Evolutionary conservation across 2,329 filamentous ascomycete genomes (phyloP).

Genomic region (Dactylellina parvicollis): DNA sequence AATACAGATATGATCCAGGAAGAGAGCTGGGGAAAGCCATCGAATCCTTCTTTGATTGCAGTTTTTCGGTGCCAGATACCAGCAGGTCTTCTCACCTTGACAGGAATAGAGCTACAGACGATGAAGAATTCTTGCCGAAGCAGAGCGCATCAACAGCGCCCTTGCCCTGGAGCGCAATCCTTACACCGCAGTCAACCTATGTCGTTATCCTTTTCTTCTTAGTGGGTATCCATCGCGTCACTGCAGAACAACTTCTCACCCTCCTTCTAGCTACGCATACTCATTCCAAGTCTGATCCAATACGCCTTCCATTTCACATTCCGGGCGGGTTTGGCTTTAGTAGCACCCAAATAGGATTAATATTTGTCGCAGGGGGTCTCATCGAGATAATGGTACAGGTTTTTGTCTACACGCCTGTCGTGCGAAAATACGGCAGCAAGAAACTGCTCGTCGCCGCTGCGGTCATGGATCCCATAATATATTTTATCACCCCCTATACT

Average conservation of each 20-base stretch:
- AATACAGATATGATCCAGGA: slow-evolving; percentile 13
- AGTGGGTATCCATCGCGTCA: slow-evolving; percentile 96
- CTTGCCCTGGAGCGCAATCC: slow-evolving; percentile 68
- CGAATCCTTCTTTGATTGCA: slow-evolving; percentile 60
- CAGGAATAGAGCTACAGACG: slow-evolving; percentile 63
- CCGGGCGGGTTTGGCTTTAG: slow-evolving; percentile 72
- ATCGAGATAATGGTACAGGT: slow-evolving; percentile 71
- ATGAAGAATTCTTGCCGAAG: slow-evolving; percentile 63
- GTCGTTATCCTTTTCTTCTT: slow-evolving; percentile 80
- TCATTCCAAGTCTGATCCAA: slow-evolving; percentile 57
- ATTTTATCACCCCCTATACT: slow-evolving; percentile 23
- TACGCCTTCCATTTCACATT: slow-evolving; percentile 66
- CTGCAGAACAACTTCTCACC: slow-evolving; percentile 87
- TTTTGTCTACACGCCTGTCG: slow-evolving; percentile 67
- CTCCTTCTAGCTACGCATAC: slow-evolving; percentile 78
- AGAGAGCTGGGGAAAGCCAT: slow-evolving; percentile 20
- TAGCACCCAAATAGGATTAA: slow-evolving; percentile 71
- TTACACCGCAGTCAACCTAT: slow-evolving; percentile 73
- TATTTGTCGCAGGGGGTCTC: slow-evolving; percentile 70
- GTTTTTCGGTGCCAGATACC: slow-evolving; percentile 63
- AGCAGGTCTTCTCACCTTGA: not conserved
- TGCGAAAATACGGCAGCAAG: slow-evolving; percentile 13
- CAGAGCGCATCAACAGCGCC: slow-evolving; percentile 60
- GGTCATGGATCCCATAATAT: slow-evolving; percentile 15
- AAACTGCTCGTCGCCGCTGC: slow-evolving; percentile 8